A percentile compares a stretch with the other conserved stretches of the same genome.
phyloP scores from a whole-genome alignment of 73 alveolate genomes.

The Paramecium tetraurelia region DNA sequence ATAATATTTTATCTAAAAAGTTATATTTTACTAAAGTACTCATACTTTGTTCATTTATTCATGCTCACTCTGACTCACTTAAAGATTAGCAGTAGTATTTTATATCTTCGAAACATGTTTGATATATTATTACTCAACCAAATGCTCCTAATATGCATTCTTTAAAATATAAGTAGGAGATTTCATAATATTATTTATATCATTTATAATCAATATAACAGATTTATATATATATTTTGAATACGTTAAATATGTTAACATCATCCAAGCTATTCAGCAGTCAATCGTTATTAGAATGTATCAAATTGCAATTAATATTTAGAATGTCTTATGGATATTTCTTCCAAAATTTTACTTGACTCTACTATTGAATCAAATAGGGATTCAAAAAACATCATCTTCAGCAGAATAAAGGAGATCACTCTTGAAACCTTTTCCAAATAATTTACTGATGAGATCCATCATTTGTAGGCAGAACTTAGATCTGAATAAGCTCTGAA shows the following conservation, averaged over 20 bases:
- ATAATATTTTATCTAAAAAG: background rate
- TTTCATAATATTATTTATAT: conserved; percentile 2
- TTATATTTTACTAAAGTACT: background rate
- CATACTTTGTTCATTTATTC: conserved; percentile 15
- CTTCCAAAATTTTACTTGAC: background rate
- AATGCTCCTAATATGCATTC: conserved; percentile 8
- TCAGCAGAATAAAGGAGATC: conserved; percentile 7
- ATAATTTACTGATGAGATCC: background rate
- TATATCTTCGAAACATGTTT: conserved; percentile 21
- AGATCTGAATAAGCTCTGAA: background rate
- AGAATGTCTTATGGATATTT: conserved; percentile 5
- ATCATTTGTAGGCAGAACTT: background rate
- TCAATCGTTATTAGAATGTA: background rate
- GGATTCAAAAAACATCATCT: background rate
- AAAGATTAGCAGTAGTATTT: background rate
- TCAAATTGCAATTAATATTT: background rate
- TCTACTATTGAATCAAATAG: background rate
- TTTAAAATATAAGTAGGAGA: conserved; percentile 45
- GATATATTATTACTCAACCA: background rate
- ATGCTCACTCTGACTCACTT: background rate
- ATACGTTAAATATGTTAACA: background rate
- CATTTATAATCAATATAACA: background rate
- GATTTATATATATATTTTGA: background rate
- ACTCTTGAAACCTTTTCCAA: conserved; percentile 3
- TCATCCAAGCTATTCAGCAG: background rate